Base-by-base conservation (phyloP, 176 grass and related monocot genomes). In the Luzula sylvatica region DNA sequence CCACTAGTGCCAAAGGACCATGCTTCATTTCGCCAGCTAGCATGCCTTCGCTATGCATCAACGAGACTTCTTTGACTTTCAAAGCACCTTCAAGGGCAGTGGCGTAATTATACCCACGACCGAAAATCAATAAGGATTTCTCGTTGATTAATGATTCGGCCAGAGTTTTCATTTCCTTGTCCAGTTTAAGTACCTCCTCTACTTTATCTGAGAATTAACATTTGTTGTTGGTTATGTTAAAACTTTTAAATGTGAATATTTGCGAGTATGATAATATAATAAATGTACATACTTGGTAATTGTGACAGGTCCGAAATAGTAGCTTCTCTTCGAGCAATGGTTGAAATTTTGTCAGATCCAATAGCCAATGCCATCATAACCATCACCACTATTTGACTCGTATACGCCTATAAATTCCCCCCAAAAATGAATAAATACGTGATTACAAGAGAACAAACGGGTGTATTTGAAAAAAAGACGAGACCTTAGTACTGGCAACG, bases 11-110 rank as follows among this genome's bases (percentile, higher is more conserved):
- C 41, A 95, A 54, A 0, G 83, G 90, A 35, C 90, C 90, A 30
- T 96, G 84, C 23, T 96, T 96, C 90, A 96, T 96, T 71, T 96
- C 84, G 28, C 90, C 90, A 19, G 90, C 90, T 72, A 96, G 80
- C 83, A 96, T 77, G 22, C 90, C 84, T 69, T 96, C 84, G 25
- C 77, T 86, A 30, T 86, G 83, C 81, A 89, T 88, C 15, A 89
- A 55, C 1, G 90, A 80, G 0, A 96, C 83, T 77, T 96, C 90
- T 71, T 89, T 96, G 13, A 96, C 84, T 69, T 96, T 89, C 29
- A 96, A 70, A 42, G 90, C 84, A 16, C 90, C 90, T 66, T 96
- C 90, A 40, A 96, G 58, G 38, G 90, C 90, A 41, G 90, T 96
- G 27, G 90, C 84, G 43, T 86, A 96, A 72, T 89, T 96, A 53